Percentiles rank a stretch among this genome's conserved stretches.
Evolutionary conservation across 202 grass and related monocot genomes (phyloP).

Genomic region (Digitaria exilis): DNA sequence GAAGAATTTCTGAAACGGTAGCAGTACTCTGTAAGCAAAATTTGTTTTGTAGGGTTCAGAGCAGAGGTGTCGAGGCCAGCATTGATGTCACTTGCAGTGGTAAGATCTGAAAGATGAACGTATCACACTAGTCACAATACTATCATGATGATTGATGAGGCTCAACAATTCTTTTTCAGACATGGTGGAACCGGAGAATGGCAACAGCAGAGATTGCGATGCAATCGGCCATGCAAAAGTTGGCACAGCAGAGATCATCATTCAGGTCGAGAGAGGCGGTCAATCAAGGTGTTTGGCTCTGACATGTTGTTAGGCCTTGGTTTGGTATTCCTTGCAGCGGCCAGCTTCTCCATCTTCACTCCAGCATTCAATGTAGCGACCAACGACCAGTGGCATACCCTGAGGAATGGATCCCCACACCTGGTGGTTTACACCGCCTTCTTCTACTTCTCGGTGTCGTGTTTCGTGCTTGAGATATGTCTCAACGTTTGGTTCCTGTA

Average conservation of each 20-base stretch:
- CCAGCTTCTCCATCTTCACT: slow-evolving; percentile 69
- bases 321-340: slow-evolving; percentile 54
- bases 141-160: too few relatives aligned
- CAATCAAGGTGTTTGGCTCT: slow-evolving; percentile 64
- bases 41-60: too few relatives aligned
- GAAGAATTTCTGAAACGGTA: too few relatives aligned
- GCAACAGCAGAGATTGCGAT: background rate
- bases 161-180: too few relatives aligned
- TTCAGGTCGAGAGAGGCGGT: slow-evolving; percentile 59
- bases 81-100: too few relatives aligned
- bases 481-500: slow-evolving; percentile 63
- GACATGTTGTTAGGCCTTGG: slow-evolving; percentile 46
- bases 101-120: too few relatives aligned
- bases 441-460: slow-evolving; percentile 76
- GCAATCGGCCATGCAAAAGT: background rate
- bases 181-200: too few relatives aligned
- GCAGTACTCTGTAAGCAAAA: too few relatives aligned
- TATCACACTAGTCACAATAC: too few relatives aligned
- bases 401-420: slow-evolving; percentile 47
- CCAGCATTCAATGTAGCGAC: slow-evolving; percentile 68
- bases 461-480: slow-evolving; percentile 43
- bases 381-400: slow-evolving; percentile 63
- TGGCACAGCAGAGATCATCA: slow-evolving; percentile 59
- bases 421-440: slow-evolving; percentile 69
- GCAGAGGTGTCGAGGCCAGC: too few relatives aligned